Base-by-base conservation (phyloP, 257 asterid species). In the Solanum bukasovii region DNA sequence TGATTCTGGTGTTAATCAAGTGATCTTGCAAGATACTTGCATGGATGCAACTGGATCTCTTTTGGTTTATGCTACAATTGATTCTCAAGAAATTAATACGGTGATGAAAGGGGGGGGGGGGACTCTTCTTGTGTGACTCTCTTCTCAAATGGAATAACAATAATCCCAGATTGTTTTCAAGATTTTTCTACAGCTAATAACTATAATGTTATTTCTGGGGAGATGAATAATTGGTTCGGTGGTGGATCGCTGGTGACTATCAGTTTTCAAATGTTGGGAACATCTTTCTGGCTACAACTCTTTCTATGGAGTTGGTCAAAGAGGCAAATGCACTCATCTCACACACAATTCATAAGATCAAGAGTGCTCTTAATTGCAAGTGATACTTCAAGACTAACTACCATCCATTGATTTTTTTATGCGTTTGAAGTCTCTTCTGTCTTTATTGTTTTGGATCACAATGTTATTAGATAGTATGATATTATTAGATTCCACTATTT, bases 181-280 rank as follows among this genome's bases (percentile, higher is more conserved):
- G 25, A 59, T 20, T 7, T 18, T 20, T 59, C 10, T 21, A 2
- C 11, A 20, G 1, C 25, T 59, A 59, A 6, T 52, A 52, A 52
- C 21, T 52, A 20, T 20, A 52, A 59, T 20, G 94, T 91, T 96
- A 95, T 92, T 1, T 37, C 81, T 59, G 79, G 84, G 33, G n/a
- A 59, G 25, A 59, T 7, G 10, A 10, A 8, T 59, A 21, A 6
- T 59, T 5, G 10, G 25, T 21, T 20, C 13, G 13, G 83, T 68
- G 70, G 84, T 11, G 96, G 98, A n/a, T 94, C 96, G 10, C 38
- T 96, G 83, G 92, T 96, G 86, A 95, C 98, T 0, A 84, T 94
- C 3, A 95, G 96, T 37, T 94, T 95, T 87, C 99, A 96, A 86
- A 93, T 95, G 33, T 56, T 93, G 82, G 91, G 65, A 94, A 87